Evolutionary conservation across 352 stramenopile genomes (phyloP), one percentile per base, ranked within the genome.

Genomic region (Pythium monospermum): DNA sequence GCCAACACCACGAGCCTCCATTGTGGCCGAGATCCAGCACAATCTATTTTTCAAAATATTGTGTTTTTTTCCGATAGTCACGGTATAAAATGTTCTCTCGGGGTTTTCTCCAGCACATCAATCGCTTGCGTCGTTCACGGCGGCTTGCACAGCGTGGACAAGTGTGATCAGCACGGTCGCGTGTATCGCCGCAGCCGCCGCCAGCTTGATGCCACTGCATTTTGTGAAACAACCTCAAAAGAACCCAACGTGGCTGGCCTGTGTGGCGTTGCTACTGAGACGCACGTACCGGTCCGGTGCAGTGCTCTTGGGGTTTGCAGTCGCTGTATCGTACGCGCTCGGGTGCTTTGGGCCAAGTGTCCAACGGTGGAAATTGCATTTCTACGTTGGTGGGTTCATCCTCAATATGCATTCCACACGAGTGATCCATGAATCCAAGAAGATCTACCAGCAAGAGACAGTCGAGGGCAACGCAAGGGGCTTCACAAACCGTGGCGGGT

Each of bases 111-210:
- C 8, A 16, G 4, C 5, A 7, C 36, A 66, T 11, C 60, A 76
- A 33, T 61, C 63, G 6, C 56, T 49, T n/a, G 21, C 23, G 7
- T 57, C 60, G 37, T 71, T 76, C 18, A 52, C 61, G 1, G 53
- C 63, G 30, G 59, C 66, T 1, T 64, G 45, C 33, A 35, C 70
- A 21, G 21, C 65, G 10, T 72, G 67, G 67, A 55, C 60, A 25
- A 57, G 46, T 1, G 19, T 66, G 13, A 39, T 37, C 0, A 49
- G 68, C 2, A 41, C 61, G 26, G 12, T 62, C 3, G 19, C 54
- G 1, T 49, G n/a, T n/a, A n/a, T n/a, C n/a, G n/a, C n/a, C n/a
- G n/a, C n/a, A n/a, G n/a, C n/a, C n/a, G n/a, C n/a, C n/a, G n/a
- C n/a, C n/a, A n/a, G n/a, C n/a, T n/a, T n/a, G n/a, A n/a, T n/a